These are phyloP conservation scores for Catharanthus roseus DNA, from an alignment of 257 asterid species.

Conservation along the genomic window DNA sequence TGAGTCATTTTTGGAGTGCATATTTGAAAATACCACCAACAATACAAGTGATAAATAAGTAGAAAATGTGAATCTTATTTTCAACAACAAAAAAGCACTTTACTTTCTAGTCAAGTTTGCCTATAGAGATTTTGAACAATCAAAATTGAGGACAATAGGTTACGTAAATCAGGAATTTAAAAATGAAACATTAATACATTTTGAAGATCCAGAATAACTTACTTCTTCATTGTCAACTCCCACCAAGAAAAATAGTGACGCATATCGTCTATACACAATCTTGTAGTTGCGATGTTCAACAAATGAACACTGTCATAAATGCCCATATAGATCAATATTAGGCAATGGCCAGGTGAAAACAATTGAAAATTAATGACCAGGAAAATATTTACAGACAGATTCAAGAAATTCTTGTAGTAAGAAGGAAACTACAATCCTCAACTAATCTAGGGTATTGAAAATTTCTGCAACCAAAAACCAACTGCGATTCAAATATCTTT, in stretches of 20 bases:
- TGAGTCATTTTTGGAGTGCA: neutral
- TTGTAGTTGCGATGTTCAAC: slow-evolving; percentile 97
- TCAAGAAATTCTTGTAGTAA: neutral
- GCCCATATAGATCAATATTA: slow-evolving; percentile 10
- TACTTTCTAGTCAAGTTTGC: neutral
- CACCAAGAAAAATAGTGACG: slow-evolving; percentile 86
- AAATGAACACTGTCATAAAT: slow-evolving; percentile 74
- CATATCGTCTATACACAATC: slow-evolving; percentile 85
- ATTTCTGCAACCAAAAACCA: neutral
- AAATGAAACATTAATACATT: slow-evolving; percentile 3
- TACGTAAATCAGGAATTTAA: neutral
- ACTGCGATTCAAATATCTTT: neutral
- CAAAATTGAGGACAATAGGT: neutral
- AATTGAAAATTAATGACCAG: neutral
- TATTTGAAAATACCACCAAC: neutral
- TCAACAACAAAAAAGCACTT: neutral
- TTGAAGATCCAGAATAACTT: slow-evolving; percentile 27
- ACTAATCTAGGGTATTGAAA: neutral
- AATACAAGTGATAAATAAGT: neutral
- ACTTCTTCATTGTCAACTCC: slow-evolving; percentile 99
- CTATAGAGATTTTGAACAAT: neutral
- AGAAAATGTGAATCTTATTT: neutral
- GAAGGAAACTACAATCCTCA: slow-evolving; percentile 1
- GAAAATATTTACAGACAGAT: neutral
- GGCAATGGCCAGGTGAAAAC: neutral